phyloP scores from a whole-genome alignment of 208 protist species.

The Crithidia brevicula region DNA sequence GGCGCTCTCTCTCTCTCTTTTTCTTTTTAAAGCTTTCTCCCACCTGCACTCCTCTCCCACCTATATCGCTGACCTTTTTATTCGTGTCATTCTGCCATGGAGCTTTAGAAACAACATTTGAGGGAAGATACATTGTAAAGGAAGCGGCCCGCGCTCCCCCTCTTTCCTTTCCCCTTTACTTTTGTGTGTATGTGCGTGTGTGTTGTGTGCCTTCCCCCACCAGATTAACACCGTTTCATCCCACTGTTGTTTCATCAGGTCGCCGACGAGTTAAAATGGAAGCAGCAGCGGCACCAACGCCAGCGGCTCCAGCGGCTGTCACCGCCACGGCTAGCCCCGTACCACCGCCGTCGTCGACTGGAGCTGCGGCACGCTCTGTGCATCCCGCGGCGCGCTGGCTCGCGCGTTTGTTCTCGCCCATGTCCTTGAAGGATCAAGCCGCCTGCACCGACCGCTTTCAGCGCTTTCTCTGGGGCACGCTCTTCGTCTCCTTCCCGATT shows the following conservation, averaged over 20 bases:
- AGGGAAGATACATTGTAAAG: not conserved
- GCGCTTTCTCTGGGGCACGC: slow-evolving; percentile 49
- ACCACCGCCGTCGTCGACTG: not conserved
- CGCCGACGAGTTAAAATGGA: too few species aligned
- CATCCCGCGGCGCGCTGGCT: slow-evolving; percentile 68
- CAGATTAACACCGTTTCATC: too few species aligned
- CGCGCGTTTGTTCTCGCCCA: slow-evolving; percentile 70
- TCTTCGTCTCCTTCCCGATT: slow-evolving; percentile 59
- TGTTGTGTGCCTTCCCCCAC: too few species aligned
- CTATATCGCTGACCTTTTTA: not conserved
- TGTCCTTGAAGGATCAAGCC: slow-evolving; percentile 78
- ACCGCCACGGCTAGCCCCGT: not conserved
- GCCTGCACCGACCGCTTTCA: slow-evolving; percentile 31
- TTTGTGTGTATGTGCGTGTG: too few species aligned
- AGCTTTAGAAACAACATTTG: slow-evolving; percentile 5
- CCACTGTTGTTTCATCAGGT: too few species aligned
- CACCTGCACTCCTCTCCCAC: not conserved
- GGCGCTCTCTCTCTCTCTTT: not conserved
- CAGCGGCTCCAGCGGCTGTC: not conserved
- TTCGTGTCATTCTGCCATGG: not conserved
- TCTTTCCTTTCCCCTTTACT: too few species aligned
- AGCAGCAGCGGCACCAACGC: too few species aligned
- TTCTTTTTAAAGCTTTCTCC: not conserved
- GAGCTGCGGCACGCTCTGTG: slow-evolving; percentile 15
- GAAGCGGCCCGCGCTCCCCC: too few species aligned